phyloP scores from a whole-genome alignment of 257 asterid genomes.

The Parsonsia alboflavescens region DNA sequence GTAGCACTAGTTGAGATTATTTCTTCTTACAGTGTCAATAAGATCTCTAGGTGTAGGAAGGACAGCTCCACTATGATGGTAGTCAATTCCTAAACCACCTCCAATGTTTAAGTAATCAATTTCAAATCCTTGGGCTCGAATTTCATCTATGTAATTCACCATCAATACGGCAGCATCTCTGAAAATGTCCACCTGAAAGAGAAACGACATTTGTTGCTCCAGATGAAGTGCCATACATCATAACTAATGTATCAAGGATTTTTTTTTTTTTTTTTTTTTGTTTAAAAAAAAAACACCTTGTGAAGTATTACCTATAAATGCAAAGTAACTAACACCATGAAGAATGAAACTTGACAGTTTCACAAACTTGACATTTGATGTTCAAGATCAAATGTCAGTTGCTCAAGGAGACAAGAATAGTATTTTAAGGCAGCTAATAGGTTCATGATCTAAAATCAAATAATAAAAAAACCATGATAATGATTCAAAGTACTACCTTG shows the following conservation, averaged over 20 bases:
- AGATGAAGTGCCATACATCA: background rate
- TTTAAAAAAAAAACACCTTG: too few relatives aligned
- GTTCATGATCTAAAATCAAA: background rate
- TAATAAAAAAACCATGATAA: background rate
- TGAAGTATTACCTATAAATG: background rate
- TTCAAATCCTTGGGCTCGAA: constrained; percentile 90
- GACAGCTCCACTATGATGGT: constrained; percentile 82
- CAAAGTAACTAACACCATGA: background rate
- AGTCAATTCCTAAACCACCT: constrained; percentile 97
- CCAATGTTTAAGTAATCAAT: constrained; percentile 83
- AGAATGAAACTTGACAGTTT: background rate
- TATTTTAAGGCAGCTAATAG: background rate
- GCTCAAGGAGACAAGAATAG: background rate
- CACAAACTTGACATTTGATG: too few relatives aligned
- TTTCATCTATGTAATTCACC: constrained; percentile 88
- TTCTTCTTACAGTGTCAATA: constrained; percentile 65
- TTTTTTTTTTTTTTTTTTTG: too few relatives aligned
- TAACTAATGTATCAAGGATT: background rate
- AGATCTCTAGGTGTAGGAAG: constrained; percentile 93
- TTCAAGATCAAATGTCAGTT: background rate
- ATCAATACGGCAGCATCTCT: constrained; percentile 92
- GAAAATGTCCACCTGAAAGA: constrained; percentile 84
- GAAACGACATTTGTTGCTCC: background rate
- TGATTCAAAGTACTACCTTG: constrained; percentile 39
- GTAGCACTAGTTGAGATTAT: background rate